phyloP scores from a whole-genome alignment of 495 filamentous ascomycete genomes.

The Lasiosphaeris hirsuta region DNA sequence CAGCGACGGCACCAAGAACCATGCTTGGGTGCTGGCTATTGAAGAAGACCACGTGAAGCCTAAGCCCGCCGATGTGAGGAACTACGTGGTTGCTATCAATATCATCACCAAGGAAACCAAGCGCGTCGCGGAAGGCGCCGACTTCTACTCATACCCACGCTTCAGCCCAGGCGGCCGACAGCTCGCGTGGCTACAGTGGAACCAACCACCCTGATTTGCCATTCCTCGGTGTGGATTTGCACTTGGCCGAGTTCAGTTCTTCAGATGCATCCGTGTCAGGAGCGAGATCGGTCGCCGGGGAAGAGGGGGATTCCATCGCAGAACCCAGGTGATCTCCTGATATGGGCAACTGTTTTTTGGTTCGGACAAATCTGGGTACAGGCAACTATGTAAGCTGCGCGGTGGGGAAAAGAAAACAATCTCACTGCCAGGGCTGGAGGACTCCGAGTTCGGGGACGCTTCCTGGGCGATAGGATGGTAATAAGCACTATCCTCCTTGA shows the following conservation, averaged over 20 bases:
- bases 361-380: conserved; percentile 40
- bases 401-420: conserved; percentile 15
- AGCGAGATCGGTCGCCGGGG: conserved; percentile 28
- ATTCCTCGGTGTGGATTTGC: conserved; percentile 44
- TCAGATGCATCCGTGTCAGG: background rate
- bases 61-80: conserved; percentile 27
- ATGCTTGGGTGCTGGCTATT: conserved; percentile 40
- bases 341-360: conserved; percentile 44
- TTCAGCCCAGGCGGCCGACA: conserved; percentile 43
- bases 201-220: conserved; percentile 50
- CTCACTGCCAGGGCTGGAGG: conserved; percentile 32
- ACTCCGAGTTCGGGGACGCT: conserved; percentile 39
- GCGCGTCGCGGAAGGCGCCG: conserved; percentile 34
- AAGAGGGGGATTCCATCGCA: conserved; percentile 31
- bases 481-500: conserved; percentile 21
- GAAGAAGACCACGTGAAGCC: conserved; percentile 42
- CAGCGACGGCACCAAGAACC: background rate
- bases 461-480: conserved; percentile 42
- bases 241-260: conserved; percentile 30
- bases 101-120: conserved; percentile 18
- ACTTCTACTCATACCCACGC: conserved; percentile 49
- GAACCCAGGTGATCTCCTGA: conserved; percentile 46
- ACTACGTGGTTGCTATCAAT: conserved; percentile 38
- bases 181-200: conserved; percentile 50
- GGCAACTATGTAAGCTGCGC: conserved; percentile 36